These are phyloP conservation scores for Daldinia loculata DNA, from an alignment of 495 filamentous ascomycete species.

Conservation along the genomic window DNA sequence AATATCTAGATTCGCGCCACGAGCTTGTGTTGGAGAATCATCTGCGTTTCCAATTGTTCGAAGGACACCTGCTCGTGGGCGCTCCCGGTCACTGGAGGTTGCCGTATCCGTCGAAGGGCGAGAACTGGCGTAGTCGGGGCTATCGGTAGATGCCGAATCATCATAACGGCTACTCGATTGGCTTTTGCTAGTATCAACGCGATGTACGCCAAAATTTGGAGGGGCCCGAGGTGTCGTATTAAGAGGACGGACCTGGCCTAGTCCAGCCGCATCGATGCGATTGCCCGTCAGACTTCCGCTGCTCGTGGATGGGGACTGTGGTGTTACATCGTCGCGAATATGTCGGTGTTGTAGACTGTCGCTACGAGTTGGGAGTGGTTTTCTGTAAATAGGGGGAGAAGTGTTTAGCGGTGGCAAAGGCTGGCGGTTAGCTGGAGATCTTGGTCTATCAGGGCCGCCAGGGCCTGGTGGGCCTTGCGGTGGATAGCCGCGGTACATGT, in stretches of 20 bases:
- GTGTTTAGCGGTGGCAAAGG: slow-evolving; percentile 45
- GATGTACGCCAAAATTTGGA: slow-evolving; percentile 36
- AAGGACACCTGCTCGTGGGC: slow-evolving; percentile 81
- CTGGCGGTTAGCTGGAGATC: slow-evolving; percentile 41
- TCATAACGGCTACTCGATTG: slow-evolving; percentile 55
- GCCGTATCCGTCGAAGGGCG: slow-evolving; percentile 69
- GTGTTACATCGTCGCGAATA: slow-evolving; percentile 40
- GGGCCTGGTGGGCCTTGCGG: slow-evolving; percentile 33
- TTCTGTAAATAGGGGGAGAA: slow-evolving; percentile 57
- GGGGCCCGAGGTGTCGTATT: slow-evolving; percentile 24
- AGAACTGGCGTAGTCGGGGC: slow-evolving; percentile 75
- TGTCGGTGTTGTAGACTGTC: slow-evolving; percentile 50
- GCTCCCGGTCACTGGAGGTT: slow-evolving; percentile 62
- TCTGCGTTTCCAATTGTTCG: slow-evolving; percentile 78
- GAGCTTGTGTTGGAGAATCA: slow-evolving; percentile 17
- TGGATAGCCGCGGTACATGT: slow-evolving; percentile 40
- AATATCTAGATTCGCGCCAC: slow-evolving; percentile 58
- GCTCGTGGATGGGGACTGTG: slow-evolving; percentile 54
- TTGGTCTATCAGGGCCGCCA: slow-evolving; percentile 29
- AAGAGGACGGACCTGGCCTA: slow-evolving; percentile 58
- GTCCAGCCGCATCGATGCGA: slow-evolving; percentile 70
- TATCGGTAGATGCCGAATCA: slow-evolving; percentile 58
- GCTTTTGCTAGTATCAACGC: slow-evolving; percentile 50
- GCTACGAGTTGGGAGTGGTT: slow-evolving; percentile 67
- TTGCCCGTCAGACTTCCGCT: slow-evolving; percentile 70